These are phyloP conservation scores for Yamadazyma tumulicola DNA, from an alignment of 805 yeast genomes.

Conservation along the genomic window DNA sequence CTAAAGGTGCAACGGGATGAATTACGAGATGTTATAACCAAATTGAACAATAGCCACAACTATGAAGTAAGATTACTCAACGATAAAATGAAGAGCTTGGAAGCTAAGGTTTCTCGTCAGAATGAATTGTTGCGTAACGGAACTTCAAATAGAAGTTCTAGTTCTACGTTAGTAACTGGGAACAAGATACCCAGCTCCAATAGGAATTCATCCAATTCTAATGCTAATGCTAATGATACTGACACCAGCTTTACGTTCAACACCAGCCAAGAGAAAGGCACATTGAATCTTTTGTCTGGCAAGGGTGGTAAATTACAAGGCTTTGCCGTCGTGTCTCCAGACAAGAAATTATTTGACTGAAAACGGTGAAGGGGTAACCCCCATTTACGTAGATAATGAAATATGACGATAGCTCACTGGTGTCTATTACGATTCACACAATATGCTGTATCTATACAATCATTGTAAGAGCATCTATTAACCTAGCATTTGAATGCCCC, in stretches of 20 bases:
- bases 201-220: not conserved
- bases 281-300: not conserved
- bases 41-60: slow-evolving; percentile 32
- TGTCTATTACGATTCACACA: not conserved
- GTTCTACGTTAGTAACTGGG: no score
- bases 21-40: slow-evolving; percentile 36
- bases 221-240: not conserved
- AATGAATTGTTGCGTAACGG: slow-evolving; percentile 30
- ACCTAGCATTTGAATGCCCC: no score
- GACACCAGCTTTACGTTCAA: not conserved
- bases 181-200: slow-evolving; percentile 3
- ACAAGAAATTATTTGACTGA: slow-evolving; percentile 22
- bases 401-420: no score
- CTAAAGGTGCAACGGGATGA: slow-evolving; percentile 37
- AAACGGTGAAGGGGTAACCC: no score
- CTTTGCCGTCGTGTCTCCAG: slow-evolving; percentile 34
- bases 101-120: slow-evolving; percentile 26
- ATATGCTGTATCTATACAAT: not conserved
- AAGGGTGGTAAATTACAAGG: slow-evolving; percentile 39
- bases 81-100: slow-evolving; percentile 33
- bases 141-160: not conserved
- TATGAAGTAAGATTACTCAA: slow-evolving; percentile 33
- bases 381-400: no score
- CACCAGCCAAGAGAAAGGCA: not conserved
- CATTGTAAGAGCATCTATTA: not conserved